These are phyloP conservation scores for Rheum nobile DNA, from an alignment of 148 eudicot genomes.

Conservation along the genomic window DNA sequence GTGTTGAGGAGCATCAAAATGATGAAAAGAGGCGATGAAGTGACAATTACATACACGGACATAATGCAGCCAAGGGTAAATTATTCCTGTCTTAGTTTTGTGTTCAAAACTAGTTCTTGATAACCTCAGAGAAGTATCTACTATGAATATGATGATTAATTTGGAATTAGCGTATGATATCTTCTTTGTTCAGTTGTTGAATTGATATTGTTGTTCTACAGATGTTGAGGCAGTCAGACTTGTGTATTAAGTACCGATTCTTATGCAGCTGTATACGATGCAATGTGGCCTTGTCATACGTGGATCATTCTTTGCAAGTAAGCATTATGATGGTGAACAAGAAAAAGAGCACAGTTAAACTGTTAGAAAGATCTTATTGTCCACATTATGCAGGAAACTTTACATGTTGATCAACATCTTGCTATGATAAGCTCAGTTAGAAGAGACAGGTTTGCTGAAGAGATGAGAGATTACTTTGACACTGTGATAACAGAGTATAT, in stretches of 20 bases:
- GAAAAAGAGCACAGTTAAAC: neutral
- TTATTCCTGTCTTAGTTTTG: neutral
- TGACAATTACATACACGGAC: slow-evolving; percentile 55
- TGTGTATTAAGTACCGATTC: slow-evolving; percentile 49
- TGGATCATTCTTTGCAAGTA: slow-evolving; percentile 47
- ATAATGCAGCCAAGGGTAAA: slow-evolving; percentile 60
- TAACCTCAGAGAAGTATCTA: neutral
- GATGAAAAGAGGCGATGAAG: slow-evolving; percentile 51
- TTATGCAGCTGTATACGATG: slow-evolving; percentile 51
- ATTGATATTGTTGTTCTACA: slow-evolving; percentile 11
- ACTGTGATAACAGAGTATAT: slow-evolving; percentile 37
- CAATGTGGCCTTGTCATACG: slow-evolving; percentile 29
- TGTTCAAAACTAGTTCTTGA: neutral
- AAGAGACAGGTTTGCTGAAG: slow-evolving; percentile 14
- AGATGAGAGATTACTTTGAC: slow-evolving; percentile 24
- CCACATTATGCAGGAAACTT: slow-evolving; percentile 26
- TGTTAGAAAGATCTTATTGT: neutral
- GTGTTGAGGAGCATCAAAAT: slow-evolving; percentile 40
- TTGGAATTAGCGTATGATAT: neutral
- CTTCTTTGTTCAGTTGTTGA: neutral
- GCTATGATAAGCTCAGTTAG: slow-evolving; percentile 5
- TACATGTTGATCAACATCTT: slow-evolving; percentile 4
- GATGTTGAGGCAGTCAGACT: slow-evolving; percentile 48
- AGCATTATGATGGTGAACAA: neutral
- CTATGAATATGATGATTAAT: neutral